Percentiles rank a stretch among this genome's conserved stretches.
Conservation (phyloP, 768 basidiomycete genomes). For the Lyophyllum atratum region DNA sequence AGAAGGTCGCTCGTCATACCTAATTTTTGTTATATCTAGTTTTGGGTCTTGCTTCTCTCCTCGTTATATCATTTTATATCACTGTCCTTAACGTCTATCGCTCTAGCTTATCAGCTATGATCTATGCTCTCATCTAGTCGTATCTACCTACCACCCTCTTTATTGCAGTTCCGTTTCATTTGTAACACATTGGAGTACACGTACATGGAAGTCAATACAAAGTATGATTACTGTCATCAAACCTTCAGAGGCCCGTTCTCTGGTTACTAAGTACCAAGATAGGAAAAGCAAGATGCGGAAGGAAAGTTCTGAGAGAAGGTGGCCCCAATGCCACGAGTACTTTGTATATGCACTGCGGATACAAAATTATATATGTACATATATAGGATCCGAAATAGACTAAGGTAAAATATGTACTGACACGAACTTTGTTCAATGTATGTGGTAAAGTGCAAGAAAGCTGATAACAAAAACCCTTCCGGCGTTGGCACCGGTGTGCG, state of each 20-base stretch:
- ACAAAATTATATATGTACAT: conserved; percentile 11
- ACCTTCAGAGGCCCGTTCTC: not conserved
- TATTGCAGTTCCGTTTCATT: not conserved
- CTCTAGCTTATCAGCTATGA: not conserved
- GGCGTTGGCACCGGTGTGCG: not conserved
- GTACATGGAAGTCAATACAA: not conserved
- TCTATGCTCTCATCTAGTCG: not conserved
- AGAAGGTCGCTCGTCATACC: conserved; percentile 28
- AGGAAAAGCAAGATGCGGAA: too few species aligned
- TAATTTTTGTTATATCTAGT: not conserved
- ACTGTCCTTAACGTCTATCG: not conserved
- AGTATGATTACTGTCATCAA: not conserved
- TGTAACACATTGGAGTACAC: not conserved
- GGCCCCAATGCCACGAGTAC: not conserved
- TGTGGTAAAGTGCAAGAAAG: not conserved
- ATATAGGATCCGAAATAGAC: conserved; percentile 6
- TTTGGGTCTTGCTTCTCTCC: not conserved
- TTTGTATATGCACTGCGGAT: not conserved
- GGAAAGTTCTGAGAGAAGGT: not conserved
- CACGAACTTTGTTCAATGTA: not conserved
- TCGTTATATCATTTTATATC: not conserved
- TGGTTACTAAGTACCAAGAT: too few species aligned
- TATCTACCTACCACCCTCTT: not conserved
- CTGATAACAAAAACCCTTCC: not conserved
- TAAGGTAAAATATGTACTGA: not conserved